phyloP scores from a whole-genome alignment of 345 rosid genomes.

The Lepidium aucheri region DNA sequence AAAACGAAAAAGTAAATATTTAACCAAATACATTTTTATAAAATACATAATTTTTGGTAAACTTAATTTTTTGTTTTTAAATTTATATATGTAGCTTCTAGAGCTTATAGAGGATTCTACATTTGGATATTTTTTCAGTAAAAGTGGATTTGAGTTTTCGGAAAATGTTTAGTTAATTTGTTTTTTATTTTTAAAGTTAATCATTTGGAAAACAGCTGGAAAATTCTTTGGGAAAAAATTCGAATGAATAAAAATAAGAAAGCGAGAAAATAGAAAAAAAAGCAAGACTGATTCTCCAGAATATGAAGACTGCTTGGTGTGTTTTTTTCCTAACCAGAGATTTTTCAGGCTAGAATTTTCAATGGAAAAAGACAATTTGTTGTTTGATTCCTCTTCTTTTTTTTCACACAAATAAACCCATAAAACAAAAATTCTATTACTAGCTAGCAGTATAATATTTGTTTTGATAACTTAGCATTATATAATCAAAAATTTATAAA shows the following conservation, averaged over 20 bases:
- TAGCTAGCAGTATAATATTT: neutral
- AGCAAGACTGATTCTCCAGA: conserved; percentile 13
- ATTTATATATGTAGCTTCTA: neutral
- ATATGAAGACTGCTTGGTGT: conserved; percentile 17
- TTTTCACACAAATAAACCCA: neutral
- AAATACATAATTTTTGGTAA: too few relatives aligned
- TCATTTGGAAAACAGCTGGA: conserved; percentile 23
- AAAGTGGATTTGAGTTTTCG: neutral
- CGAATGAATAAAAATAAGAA: neutral
- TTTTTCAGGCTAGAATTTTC: conserved; percentile 26
- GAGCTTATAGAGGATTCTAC: conserved; percentile 19
- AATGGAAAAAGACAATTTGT: neutral
- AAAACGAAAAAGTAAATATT: too few relatives aligned
- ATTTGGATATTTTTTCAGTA: neutral
- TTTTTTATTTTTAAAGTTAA: too few relatives aligned
- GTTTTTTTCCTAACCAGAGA: conserved; percentile 25
- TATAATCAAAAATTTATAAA: neutral
- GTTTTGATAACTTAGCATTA: neutral
- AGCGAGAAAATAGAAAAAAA: conserved; percentile 17
- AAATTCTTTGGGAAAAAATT: conserved; percentile 15
- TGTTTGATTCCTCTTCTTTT: conserved; percentile 6
- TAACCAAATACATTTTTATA: too few relatives aligned
- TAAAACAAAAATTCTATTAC: neutral
- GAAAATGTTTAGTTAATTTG: neutral
- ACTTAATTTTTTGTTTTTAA: too few relatives aligned